A percentile compares a stretch with the other conserved stretches of the same genome.
phyloP scores from a whole-genome alignment of 306 rosid species.

The Trichosanthes truncata region DNA sequence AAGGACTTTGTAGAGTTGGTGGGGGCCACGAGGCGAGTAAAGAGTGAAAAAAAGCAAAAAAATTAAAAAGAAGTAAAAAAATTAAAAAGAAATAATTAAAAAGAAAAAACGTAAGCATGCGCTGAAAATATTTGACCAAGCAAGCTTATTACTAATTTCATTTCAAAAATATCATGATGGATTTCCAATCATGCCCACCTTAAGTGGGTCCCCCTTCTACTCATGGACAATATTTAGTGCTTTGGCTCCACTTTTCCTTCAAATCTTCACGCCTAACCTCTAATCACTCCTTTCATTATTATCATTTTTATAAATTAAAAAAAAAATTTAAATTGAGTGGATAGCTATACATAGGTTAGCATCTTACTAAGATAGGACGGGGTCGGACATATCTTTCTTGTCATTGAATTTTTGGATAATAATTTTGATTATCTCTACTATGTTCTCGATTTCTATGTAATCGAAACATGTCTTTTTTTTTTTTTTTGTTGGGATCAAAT shows the following conservation, averaged over 20 bases:
- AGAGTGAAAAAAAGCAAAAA: not conserved
- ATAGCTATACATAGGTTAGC: not conserved
- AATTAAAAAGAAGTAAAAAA: not conserved
- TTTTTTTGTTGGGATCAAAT: not conserved
- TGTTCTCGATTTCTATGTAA: not conserved
- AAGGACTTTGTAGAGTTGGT: not conserved
- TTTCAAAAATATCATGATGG: not conserved
- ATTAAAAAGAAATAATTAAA: not conserved
- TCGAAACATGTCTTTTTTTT: not conserved
- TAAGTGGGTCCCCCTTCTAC: not conserved
- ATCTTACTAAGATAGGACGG: not conserved
- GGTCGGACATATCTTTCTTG: not conserved
- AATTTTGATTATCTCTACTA: not conserved
- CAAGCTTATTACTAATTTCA: not conserved
- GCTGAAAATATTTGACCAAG: not conserved
- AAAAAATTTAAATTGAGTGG: not conserved
- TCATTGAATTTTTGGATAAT: not conserved
- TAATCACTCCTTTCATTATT: slow-evolving; percentile 6
- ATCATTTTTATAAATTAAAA: not conserved
- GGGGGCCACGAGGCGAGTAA: not conserved
- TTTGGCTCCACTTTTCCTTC: slow-evolving; percentile 1
- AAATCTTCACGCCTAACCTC: slow-evolving; percentile 7
- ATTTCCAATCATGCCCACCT: not conserved
- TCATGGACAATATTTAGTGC: not conserved
- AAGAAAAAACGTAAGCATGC: not conserved